Evolutionary conservation across 2,329 filamentous ascomycete genomes (phyloP).

Genomic region (Aspergillus clavatus): DNA sequence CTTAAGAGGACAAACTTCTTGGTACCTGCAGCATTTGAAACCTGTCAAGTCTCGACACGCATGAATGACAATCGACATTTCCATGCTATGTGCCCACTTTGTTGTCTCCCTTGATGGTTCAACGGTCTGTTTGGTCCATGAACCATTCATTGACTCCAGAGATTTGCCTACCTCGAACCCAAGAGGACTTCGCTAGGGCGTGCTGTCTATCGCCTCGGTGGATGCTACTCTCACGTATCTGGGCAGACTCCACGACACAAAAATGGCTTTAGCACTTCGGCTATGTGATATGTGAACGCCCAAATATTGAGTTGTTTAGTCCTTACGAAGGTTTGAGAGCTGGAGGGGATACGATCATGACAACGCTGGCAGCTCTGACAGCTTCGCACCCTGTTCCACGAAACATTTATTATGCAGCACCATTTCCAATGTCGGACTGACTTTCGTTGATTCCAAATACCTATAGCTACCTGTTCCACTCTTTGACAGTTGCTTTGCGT

Average conservation of each 20-base stretch:
- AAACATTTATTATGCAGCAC: conserved; percentile 1
- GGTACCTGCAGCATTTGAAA: neutral
- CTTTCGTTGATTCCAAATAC: conserved; percentile 25
- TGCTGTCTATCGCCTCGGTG: neutral
- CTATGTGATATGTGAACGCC: neutral
- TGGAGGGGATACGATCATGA: neutral
- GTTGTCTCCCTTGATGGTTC: neutral
- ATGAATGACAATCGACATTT: neutral
- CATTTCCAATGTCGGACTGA: neutral
- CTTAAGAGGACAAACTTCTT: neutral
- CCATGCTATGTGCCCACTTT: neutral
- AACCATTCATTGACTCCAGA: too few relatives aligned
- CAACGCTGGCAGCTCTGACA: neutral
- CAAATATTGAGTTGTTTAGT: neutral
- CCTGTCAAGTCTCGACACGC: neutral
- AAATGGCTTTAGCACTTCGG: neutral
- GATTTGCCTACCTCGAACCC: too few relatives aligned
- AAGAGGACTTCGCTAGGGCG: neutral
- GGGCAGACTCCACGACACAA: neutral
- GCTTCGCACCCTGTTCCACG: neutral
- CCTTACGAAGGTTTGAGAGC: neutral
- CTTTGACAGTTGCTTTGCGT: conserved; percentile 2
- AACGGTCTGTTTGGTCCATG: neutral
- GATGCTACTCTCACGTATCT: neutral
- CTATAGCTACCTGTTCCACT: conserved; percentile 11